Evolutionary conservation across 305 asterid genomes (phyloP), one percentile per base, ranked within the genome.

Genomic region (Euphrasia arctica): DNA sequence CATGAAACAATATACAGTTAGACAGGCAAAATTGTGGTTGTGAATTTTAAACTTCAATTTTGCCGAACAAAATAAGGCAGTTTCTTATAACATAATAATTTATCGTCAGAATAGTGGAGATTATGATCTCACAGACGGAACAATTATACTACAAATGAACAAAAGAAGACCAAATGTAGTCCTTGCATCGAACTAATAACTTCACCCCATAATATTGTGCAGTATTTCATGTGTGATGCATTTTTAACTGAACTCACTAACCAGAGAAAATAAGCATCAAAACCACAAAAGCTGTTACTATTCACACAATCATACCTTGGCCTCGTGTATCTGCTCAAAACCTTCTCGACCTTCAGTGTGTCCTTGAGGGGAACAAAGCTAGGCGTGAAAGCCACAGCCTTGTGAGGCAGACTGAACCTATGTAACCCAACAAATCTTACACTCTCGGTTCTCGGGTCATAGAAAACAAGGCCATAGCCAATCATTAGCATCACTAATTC

Each of bases 341-440:
- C 60, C 60, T 63, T 32, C 58, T 73, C 77, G 10, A 63, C 60
- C 42, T 0, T 3, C 36, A 73, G 54, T 3, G 70, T 18, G 7
- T 63, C 74, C 74, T 59, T 63, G 54, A 73, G 78, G 54, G 78
- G 10, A 58, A 73, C 8, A 41, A 73, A 68, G 62, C 67, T 73
- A 63, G 78, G 78, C 10, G 60, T 63, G 15, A 58, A 67, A 31
- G 5, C 73, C 63, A 62, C 66, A 28, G 8, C 45, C 62, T 27
- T 54, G 11, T 42, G 29, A 7, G 14, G 11, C 7, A 7, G 4
- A 7, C 15, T 25, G 32, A 27, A 32, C 58, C 42, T 0, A 56
- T 5, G 0, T 47, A 57, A 13, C 51, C 47, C 52, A 2, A 57
- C 2, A 25, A 56, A 11, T 43, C 50, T 49, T 6, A 73, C 22